phyloP scores from a whole-genome alignment of 805 yeast genomes.

The Candida insectorum region DNA sequence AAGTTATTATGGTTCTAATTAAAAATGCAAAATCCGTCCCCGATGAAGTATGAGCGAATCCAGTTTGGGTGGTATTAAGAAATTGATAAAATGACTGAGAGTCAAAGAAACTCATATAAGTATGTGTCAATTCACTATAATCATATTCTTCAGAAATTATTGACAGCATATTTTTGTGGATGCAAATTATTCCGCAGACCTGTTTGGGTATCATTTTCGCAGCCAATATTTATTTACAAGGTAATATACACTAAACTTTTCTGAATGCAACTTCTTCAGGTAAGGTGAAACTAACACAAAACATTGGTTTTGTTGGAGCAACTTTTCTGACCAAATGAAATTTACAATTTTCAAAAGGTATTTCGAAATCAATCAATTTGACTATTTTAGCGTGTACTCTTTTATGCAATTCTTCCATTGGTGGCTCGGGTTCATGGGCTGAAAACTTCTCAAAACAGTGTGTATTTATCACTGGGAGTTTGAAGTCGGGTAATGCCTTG shows the following conservation, averaged over 20 bases:
- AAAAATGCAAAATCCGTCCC: slow-evolving; percentile 59
- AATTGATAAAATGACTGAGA: slow-evolving; percentile 33
- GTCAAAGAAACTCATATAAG: slow-evolving; percentile 27
- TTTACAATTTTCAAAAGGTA: slow-evolving; percentile 45
- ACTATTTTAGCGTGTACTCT: slow-evolving; percentile 57
- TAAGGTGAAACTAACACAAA: slow-evolving; percentile 73
- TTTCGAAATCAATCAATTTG: slow-evolving; percentile 41
- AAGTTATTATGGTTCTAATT: slow-evolving; percentile 51
- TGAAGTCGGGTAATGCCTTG: slow-evolving; percentile 42
- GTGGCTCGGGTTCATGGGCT: slow-evolving; percentile 71
- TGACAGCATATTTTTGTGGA: no score
- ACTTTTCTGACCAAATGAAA: slow-evolving; percentile 91
- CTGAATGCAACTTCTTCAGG: slow-evolving; percentile 65
- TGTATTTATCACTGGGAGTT: slow-evolving; percentile 74
- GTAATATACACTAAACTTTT: slow-evolving; percentile 5
- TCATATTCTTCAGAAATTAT: slow-evolving; percentile 15
- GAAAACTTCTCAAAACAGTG: slow-evolving; percentile 91
- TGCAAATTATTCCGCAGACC: not conserved
- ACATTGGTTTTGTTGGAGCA: slow-evolving; percentile 97
- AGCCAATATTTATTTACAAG: not conserved
- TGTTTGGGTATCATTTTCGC: no score
- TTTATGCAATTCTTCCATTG: slow-evolving; percentile 60
- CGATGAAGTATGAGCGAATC: slow-evolving; percentile 53
- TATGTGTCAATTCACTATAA: slow-evolving; percentile 23
- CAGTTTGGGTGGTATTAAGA: slow-evolving; percentile 52